These are phyloP conservation scores for Diaporthe australafricana DNA, from an alignment of 2,329 filamentous ascomycete genomes.

Conservation along the genomic window DNA sequence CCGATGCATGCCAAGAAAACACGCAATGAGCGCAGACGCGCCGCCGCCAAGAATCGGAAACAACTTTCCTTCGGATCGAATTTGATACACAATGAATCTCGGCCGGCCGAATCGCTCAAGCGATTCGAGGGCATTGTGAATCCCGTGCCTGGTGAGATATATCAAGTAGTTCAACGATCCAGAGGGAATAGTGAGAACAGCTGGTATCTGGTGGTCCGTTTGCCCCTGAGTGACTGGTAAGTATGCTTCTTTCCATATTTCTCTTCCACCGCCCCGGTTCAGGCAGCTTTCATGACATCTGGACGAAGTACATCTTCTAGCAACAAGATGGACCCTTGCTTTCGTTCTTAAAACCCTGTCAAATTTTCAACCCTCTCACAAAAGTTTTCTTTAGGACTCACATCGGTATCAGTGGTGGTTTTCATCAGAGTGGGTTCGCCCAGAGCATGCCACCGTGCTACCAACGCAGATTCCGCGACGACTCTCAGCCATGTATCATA, in stretches of 20 bases:
- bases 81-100: background rate
- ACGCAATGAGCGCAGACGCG: background rate
- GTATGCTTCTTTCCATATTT: background rate
- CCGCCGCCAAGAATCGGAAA: background rate
- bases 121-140: background rate
- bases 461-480: background rate
- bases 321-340: too few relatives aligned
- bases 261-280: too few relatives aligned
- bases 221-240: background rate
- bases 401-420: background rate
- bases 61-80: background rate
- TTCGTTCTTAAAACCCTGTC: too few relatives aligned
- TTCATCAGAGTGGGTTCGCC: background rate
- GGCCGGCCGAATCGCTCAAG: background rate
- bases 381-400: background rate
- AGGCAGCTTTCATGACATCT: too few relatives aligned
- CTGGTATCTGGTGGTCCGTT: background rate
- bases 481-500: background rate
- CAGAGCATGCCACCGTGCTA: conserved; percentile 14
- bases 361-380: background rate
- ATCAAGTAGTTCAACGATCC: background rate
- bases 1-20: background rate
- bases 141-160: conserved; percentile 3
- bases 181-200: background rate
- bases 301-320: too few relatives aligned